These are phyloP conservation scores for Jackrogersella multiformis DNA, from an alignment of 495 filamentous ascomycete genomes.

Conservation along the genomic window DNA sequence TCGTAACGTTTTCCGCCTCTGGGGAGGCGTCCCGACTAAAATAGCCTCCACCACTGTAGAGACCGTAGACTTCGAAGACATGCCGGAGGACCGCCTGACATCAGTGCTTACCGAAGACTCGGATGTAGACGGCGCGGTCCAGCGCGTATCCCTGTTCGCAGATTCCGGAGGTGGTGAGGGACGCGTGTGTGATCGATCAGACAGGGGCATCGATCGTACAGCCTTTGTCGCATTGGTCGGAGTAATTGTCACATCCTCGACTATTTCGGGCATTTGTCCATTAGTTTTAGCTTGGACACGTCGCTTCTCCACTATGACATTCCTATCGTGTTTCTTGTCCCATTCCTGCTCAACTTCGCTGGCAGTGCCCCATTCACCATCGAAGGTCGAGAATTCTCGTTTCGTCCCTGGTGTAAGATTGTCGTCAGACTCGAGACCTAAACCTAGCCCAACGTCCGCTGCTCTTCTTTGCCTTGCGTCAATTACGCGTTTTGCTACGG, in stretches of 20 bases:
- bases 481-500: constrained; percentile 45
- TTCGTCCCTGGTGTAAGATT: constrained; percentile 49
- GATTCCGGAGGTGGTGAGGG: constrained; percentile 49
- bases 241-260: constrained; percentile 58
- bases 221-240: constrained; percentile 62
- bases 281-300: constrained; percentile 47
- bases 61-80: constrained; percentile 66
- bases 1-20: constrained; percentile 67
- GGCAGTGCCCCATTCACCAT: constrained; percentile 58
- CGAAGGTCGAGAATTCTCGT: constrained; percentile 57
- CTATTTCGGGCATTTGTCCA: constrained; percentile 49
- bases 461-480: constrained; percentile 45
- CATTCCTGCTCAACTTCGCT: constrained; percentile 62
- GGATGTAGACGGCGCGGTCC: constrained; percentile 49
- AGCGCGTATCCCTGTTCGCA: constrained; percentile 39
- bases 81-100: constrained; percentile 64
- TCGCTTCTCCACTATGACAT: constrained; percentile 65
- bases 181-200: constrained; percentile 56
- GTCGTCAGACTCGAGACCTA: constrained; percentile 58
- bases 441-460: constrained; percentile 58
- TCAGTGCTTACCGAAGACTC: constrained; percentile 58
- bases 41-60: constrained; percentile 78
- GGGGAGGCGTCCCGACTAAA: constrained; percentile 69
- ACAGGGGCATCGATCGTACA: constrained; percentile 56
- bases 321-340: constrained; percentile 64